phyloP scores from a whole-genome alignment of 805 yeast genomes.

The Diddensiella caesifluorescens region DNA sequence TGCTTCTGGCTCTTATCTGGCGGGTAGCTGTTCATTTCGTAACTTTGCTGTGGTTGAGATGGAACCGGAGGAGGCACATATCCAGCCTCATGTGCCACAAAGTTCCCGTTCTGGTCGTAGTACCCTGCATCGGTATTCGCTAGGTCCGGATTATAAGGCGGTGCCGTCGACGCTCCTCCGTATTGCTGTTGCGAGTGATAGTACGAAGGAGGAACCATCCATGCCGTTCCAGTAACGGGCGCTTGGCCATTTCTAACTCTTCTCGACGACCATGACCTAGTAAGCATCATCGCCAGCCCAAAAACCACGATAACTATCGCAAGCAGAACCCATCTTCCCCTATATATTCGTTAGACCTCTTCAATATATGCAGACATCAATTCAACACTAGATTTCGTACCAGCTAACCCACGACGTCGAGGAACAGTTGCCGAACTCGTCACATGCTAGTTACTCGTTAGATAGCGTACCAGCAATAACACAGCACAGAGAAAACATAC shows the following conservation, averaged over 20 bases:
- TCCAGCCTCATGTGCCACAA: slow-evolving; percentile 16
- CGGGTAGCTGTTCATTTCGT: slow-evolving; percentile 10
- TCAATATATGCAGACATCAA: no score
- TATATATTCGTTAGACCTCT: no score
- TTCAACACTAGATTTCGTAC: no score
- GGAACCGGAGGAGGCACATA: slow-evolving; percentile 14
- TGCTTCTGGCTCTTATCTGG: slow-evolving; percentile 1
- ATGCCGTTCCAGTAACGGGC: slow-evolving; percentile 71
- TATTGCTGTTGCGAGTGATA: slow-evolving; percentile 50
- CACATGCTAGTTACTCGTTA: no score
- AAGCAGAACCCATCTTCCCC: slow-evolving; percentile 36
- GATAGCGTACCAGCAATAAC: no score
- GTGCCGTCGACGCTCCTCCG: slow-evolving; percentile 26
- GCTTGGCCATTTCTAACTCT: slow-evolving; percentile 36
- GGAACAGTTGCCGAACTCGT: no score
- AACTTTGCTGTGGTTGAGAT: slow-evolving; percentile 3
- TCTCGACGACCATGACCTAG: slow-evolving; percentile 23
- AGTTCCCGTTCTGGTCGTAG: slow-evolving; percentile 58
- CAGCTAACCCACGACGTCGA: no score
- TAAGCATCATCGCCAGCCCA: slow-evolving; percentile 21
- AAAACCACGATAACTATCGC: slow-evolving; percentile 26
- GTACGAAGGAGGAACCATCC: slow-evolving; percentile 85
- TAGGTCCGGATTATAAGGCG: slow-evolving; percentile 28
- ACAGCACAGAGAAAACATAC: no score
- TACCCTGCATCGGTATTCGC: slow-evolving; percentile 60